Evolutionary conservation across 805 yeast species (phyloP).

Genomic region (Zygoascus bituminiphila): DNA sequence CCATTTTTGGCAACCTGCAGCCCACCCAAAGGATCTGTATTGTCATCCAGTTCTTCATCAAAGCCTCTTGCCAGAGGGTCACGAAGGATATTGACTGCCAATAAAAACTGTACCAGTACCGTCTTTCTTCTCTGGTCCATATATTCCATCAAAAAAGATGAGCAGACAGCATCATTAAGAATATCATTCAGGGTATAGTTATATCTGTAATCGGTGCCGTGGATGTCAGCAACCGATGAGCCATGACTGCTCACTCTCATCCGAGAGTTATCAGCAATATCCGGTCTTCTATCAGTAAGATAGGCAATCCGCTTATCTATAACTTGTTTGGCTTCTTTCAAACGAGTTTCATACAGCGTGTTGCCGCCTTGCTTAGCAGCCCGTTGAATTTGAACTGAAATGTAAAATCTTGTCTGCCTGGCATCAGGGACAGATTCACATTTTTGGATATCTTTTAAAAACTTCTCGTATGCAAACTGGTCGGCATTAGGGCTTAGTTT

Average conservation of each 20-base stretch:
- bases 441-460: conserved; percentile 30
- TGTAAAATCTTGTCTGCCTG: conserved; percentile 40
- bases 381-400: conserved; percentile 41
- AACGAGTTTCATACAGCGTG: conserved; percentile 26
- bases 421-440: conserved; percentile 36
- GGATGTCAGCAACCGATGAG: conserved; percentile 1
- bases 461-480: conserved; percentile 34
- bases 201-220: conserved; percentile 22
- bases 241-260: not conserved
- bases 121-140: conserved; percentile 44
- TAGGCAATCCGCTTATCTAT: conserved; percentile 27
- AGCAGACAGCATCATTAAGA: conserved; percentile 39
- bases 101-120: conserved; percentile 53
- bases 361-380: conserved; percentile 28
- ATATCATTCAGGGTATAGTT: conserved; percentile 35
- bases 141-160: conserved; percentile 44
- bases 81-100: conserved; percentile 54
- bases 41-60: conserved; percentile 13
- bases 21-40: conserved; percentile 21
- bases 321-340: conserved; percentile 26
- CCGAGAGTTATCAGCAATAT: not conserved
- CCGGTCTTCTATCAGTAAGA: conserved; percentile 16
- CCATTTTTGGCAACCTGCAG: conserved; percentile 18
- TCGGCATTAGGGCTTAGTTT: conserved; percentile 36
- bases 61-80: conserved; percentile 59